Evolutionary conservation across 2,329 filamentous ascomycete genomes (phyloP).

Genomic region (Fusarium gaditjirri): DNA sequence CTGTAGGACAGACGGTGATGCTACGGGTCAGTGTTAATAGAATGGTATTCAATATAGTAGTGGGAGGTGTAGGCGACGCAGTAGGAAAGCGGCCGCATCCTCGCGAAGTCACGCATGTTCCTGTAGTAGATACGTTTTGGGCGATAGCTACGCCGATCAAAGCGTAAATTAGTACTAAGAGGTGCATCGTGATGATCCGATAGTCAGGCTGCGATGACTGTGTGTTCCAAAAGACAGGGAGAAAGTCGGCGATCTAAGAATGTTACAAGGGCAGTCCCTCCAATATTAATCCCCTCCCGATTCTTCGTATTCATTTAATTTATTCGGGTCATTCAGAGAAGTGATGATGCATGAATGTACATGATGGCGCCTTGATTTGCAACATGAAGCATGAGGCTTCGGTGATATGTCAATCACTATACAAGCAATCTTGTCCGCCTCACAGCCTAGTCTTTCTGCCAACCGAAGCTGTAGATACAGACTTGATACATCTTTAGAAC

Average conservation of each 20-base stretch:
- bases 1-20: not conserved
- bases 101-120: not conserved
- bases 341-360: not conserved
- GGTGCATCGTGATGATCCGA: not conserved
- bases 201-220: not conserved
- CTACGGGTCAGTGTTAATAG: not conserved
- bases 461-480: not conserved
- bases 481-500: not conserved
- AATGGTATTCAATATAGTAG: not conserved
- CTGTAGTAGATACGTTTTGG: not conserved
- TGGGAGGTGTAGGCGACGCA: not conserved
- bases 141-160: not conserved
- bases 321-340: not conserved
- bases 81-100: not conserved
- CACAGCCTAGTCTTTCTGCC: no score
- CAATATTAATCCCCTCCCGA: not conserved
- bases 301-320: not conserved
- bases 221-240: not conserved
- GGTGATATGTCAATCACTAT: not conserved
- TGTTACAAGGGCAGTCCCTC: not conserved
- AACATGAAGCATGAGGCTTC: not conserved
- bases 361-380: not conserved
- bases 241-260: not conserved
- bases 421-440: not conserved
- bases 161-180: not conserved